Evolutionary conservation across 257 asterid species (phyloP), one percentile per base, ranked within the genome.

Genomic region (Thymus mandschuricus): DNA sequence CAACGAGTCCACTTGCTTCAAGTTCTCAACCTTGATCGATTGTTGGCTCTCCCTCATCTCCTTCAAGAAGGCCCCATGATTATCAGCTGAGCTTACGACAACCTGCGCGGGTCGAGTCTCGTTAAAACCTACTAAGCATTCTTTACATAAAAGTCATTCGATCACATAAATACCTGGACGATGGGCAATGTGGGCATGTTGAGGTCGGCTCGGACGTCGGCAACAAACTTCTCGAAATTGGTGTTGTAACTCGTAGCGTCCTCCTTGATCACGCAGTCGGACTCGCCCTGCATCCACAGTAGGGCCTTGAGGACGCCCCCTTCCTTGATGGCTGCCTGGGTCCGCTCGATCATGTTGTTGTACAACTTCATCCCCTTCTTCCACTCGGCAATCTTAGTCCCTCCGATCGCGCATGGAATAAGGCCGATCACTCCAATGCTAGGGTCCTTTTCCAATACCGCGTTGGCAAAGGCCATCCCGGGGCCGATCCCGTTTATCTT

Each of bases 321-420:
- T 3, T 85, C 82, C 3, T 35, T 64, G 51, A 30, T n/a, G 1
- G 96, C 95, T 0, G 82, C 80, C 50, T 64, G 67, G 1, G 86
- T 81, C 68, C 96, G 78, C 1, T 12, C 35, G 28, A 89, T 13
- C 69, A 86, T 48, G 68, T 83, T 80, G 21, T 76, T 71, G 75
- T 89, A 87, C 28, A 85, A 74, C 1, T 10, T 8, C 54, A 81
- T 43, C 3, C 91, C 91, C 5, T 76, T 80, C 4, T 57, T 51
- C 96, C 97, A 91, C 40, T 85, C 79, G 8, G 28, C 66, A 4
- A 91, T 75, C 8, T 63, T 79, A 0, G 97, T 89, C 1, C 93
- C 92, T 3, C 96, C 96, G 2, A 86, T 38, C 11, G 95, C 93
- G 61, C 97, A 86, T 1, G 97, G 97, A n/a, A 91, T 95, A 55